These are phyloP conservation scores for Agaricus sinodeliciosus DNA, from an alignment of 768 basidiomycete species.

Conservation along the genomic window DNA sequence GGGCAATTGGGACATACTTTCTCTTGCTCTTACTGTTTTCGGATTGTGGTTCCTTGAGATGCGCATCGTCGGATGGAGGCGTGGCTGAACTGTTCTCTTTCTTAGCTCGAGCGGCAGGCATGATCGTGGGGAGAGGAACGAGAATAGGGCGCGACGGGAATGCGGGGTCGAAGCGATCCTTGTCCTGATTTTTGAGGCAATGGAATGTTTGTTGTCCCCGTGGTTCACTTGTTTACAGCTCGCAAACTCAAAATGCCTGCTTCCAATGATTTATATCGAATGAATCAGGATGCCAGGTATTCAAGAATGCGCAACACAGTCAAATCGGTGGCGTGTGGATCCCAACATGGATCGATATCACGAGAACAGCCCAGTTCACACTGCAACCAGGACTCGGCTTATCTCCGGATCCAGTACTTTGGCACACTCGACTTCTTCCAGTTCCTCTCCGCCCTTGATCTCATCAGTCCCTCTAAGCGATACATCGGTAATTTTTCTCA, in stretches of 20 bases:
- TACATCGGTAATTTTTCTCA: slow-evolving; percentile 26
- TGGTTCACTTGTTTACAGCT: slow-evolving; percentile 31
- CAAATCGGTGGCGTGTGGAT: slow-evolving; percentile 10
- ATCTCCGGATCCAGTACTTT: slow-evolving; percentile 36
- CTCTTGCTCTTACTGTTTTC: slow-evolving; percentile 73
- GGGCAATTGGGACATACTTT: slow-evolving; percentile 59
- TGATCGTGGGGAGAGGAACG: slow-evolving; percentile 28
- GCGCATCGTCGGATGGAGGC: slow-evolving; percentile 59
- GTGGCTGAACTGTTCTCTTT: slow-evolving; percentile 58
- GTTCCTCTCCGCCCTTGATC: slow-evolving; percentile 25
- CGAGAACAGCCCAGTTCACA: slow-evolving; percentile 29
- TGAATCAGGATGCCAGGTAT: slow-evolving; percentile 9
- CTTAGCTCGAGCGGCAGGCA: slow-evolving; percentile 65
- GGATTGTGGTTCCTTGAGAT: slow-evolving; percentile 46
- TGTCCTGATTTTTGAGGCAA: slow-evolving; percentile 28
- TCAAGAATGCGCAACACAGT: slow-evolving; percentile 10
- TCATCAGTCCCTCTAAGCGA: slow-evolving; percentile 26
- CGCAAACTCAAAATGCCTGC: slow-evolving; percentile 26
- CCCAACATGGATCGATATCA: slow-evolving; percentile 28
- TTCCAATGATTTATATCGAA: slow-evolving; percentile 32
- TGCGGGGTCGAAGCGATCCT: slow-evolving; percentile 14
- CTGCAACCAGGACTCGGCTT: slow-evolving; percentile 28
- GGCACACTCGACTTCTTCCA: slow-evolving; percentile 22
- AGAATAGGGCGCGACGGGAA: slow-evolving; percentile 22
- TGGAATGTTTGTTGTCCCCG: slow-evolving; percentile 36